A percentile compares a stretch with the other conserved stretches of the same genome.
These are phyloP conservation scores for Podospora pseudocomata DNA, from an alignment of 495 filamentous ascomycete genomes.

Conservation along the genomic window DNA sequence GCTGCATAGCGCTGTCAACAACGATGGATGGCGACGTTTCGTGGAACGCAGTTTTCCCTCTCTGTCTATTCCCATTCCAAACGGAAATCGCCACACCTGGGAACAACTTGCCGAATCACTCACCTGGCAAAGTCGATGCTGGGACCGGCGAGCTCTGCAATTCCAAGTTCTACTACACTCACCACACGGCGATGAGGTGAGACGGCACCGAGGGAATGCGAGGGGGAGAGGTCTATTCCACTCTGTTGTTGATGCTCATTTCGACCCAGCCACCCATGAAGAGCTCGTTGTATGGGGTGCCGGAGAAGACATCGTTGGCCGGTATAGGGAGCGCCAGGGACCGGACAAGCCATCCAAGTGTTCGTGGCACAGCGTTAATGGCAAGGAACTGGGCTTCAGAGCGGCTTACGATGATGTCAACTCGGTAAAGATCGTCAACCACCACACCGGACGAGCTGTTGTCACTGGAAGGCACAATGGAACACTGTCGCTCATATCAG, in stretches of 20 bases:
- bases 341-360: conserved; percentile 17
- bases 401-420: conserved; percentile 43
- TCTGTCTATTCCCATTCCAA: conserved; percentile 23
- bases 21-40: conserved; percentile 44
- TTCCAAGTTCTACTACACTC: conserved; percentile 25
- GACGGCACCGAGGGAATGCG: conserved; percentile 7
- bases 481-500: conserved; percentile 37
- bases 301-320: conserved; percentile 41
- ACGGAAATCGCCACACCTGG: conserved; percentile 29
- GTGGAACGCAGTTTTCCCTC: conserved; percentile 38
- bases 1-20: conserved; percentile 27
- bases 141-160: conserved; percentile 39
- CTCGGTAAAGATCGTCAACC: conserved; percentile 34
- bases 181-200: background rate
- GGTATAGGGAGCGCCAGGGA: conserved; percentile 29
- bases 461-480: conserved; percentile 45
- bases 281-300: conserved; percentile 46
- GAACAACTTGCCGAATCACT: conserved; percentile 34
- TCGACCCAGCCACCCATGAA: conserved; percentile 28
- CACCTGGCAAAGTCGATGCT: conserved; percentile 43
- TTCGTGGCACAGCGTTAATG: conserved; percentile 32
- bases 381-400: conserved; percentile 27
- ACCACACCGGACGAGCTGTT: conserved; percentile 26
- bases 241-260: conserved; percentile 39
- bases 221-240: conserved; percentile 25